Conservation (phyloP, 345 rosid species). For the Salix dunnii region DNA sequence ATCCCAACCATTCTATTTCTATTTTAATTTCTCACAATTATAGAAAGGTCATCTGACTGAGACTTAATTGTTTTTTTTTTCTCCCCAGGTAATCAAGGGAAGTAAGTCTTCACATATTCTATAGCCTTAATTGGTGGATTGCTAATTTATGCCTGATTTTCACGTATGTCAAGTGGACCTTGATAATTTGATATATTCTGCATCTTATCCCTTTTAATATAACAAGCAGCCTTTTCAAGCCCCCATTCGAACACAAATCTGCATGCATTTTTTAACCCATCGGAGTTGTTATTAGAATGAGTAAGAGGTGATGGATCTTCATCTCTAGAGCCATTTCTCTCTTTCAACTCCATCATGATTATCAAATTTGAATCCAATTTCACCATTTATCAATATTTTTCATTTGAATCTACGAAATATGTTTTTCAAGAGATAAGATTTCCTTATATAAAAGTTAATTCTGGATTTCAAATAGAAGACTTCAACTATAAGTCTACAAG, state of each 20-base stretch:
- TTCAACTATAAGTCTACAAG: too few relatives aligned
- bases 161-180: background rate
- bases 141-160: too few relatives aligned
- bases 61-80: too few relatives aligned
- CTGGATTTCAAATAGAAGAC: background rate
- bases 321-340: too few relatives aligned
- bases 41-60: too few relatives aligned
- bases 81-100: too few relatives aligned
- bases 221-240: background rate
- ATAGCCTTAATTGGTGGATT: background rate
- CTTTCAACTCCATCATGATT: background rate
- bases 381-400: accelerated
- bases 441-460: background rate
- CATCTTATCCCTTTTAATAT: background rate
- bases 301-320: background rate
- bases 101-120: too few relatives aligned
- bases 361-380: background rate
- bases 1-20: too few relatives aligned
- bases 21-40: too few relatives aligned
- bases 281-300: background rate
- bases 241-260: background rate
- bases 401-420: too few relatives aligned
- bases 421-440: too few relatives aligned
- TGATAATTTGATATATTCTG: background rate
- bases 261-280: background rate